Percentiles rank a stretch among this genome's conserved stretches.
These are phyloP conservation scores for Ceriops zippeliana DNA, from an alignment of 345 rosid genomes.

Conservation along the genomic window DNA sequence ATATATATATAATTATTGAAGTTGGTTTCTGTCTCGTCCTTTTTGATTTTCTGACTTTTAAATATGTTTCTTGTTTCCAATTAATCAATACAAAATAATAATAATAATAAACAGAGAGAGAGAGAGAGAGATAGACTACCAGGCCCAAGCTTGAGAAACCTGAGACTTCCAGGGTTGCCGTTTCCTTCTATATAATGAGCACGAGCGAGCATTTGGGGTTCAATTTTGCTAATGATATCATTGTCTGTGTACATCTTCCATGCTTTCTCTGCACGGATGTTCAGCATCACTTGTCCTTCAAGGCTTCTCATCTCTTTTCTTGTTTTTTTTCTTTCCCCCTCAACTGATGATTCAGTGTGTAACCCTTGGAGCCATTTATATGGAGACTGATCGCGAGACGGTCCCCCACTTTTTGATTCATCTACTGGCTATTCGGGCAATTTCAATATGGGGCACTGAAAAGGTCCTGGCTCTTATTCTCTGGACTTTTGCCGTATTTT, in stretches of 20 bases:
- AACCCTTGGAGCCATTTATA: not conserved
- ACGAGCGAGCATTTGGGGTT: constrained; percentile 36
- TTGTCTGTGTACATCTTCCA: constrained; percentile 46
- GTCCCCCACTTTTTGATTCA: too few species aligned
- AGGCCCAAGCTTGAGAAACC: constrained; percentile 48
- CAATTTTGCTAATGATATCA: constrained; percentile 36
- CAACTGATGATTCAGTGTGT: not conserved
- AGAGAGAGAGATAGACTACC: constrained; percentile 18
- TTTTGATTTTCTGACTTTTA: too few species aligned
- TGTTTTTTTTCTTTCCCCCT: not conserved
- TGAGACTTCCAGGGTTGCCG: constrained; percentile 41
- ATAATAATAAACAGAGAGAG: not conserved
- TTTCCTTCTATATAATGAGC: constrained; percentile 35
- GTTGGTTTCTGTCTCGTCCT: too few species aligned
- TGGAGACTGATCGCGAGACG: not conserved
- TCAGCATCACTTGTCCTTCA: constrained; percentile 40
- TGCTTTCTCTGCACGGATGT: constrained; percentile 37
- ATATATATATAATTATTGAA: too few species aligned
- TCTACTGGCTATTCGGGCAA: too few species aligned
- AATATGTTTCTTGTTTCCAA: too few species aligned
- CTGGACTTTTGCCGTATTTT: too few species aligned
- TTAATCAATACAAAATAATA: too few species aligned
- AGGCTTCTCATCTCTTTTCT: constrained; percentile 24
- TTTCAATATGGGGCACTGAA: too few species aligned
- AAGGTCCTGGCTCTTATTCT: too few species aligned